Percentiles rank a stretch among this genome's conserved stretches.
Evolutionary conservation across 164 flowering plant species (phyloP).

Genomic region (Liquidambar formosana): DNA sequence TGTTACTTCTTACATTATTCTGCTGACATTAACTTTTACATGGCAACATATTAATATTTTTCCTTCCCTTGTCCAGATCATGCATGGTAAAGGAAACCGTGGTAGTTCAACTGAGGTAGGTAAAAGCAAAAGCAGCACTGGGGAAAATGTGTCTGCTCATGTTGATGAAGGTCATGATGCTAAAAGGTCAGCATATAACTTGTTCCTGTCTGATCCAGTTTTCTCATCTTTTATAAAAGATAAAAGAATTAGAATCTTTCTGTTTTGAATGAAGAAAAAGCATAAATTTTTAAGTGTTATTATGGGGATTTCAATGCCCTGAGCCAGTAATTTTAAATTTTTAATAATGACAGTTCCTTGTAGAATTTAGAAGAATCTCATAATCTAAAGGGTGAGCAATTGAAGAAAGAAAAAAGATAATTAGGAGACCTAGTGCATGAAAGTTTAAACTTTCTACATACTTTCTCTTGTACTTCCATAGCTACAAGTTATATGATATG

Average conservation of each 20-base stretch:
- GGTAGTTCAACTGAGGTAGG: slow-evolving; percentile 17
- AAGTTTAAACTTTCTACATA: neutral
- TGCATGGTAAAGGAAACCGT: slow-evolving; percentile 28
- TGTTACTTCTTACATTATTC: too few species aligned
- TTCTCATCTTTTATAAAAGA: neutral
- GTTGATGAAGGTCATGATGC: slow-evolving; percentile 13
- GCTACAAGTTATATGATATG: too few species aligned
- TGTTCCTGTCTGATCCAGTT: neutral
- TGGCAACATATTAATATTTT: neutral
- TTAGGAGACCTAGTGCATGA: neutral
- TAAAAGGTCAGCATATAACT: slow-evolving; percentile 23
- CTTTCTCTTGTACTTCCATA: too few species aligned
- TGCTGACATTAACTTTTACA: neutral
- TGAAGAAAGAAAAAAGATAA: neutral
- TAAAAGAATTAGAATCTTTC: too few species aligned
- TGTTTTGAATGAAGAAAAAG: neutral
- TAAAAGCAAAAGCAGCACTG: slow-evolving; percentile 1
- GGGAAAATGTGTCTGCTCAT: slow-evolving; percentile 8
- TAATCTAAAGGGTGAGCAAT: too few species aligned
- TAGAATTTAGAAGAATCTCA: too few species aligned
- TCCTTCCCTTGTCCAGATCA: slow-evolving; percentile 24
- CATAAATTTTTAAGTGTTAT: neutral
- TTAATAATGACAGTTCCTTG: neutral
- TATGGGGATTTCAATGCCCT: neutral
- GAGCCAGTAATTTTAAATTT: neutral